phyloP scores from a whole-genome alignment of 2,329 filamentous ascomycete genomes.

The Xylaria sp. region DNA sequence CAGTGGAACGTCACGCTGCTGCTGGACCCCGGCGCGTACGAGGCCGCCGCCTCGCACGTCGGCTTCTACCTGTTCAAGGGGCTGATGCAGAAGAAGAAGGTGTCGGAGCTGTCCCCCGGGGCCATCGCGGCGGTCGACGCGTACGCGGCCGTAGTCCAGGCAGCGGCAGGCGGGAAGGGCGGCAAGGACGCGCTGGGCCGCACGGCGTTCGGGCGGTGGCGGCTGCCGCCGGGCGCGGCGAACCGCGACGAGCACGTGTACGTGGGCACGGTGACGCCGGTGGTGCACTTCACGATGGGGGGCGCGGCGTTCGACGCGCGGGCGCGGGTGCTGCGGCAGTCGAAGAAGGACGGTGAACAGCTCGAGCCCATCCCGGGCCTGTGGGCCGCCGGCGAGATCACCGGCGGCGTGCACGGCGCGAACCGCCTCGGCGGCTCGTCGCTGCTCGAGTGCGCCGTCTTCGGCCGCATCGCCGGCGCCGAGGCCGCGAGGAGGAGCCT shows the following conservation, averaged over 20 bases:
- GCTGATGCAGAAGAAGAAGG: slow-evolving; percentile 57
- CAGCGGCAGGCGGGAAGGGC: slow-evolving; percentile 38
- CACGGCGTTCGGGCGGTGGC: slow-evolving; percentile 58
- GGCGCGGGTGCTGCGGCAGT: slow-evolving; percentile 52
- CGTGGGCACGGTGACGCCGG: slow-evolving; percentile 62
- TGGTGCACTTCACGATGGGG: slow-evolving; percentile 70
- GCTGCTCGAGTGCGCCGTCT: slow-evolving; percentile 65
- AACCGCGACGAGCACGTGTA: slow-evolving; percentile 57
- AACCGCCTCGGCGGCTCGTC: slow-evolving; percentile 65
- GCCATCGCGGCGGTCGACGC: slow-evolving; percentile 48
- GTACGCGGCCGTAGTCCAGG: slow-evolving; percentile 51
- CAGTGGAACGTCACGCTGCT: slow-evolving; percentile 64
- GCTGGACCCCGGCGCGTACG: slow-evolving; percentile 60
- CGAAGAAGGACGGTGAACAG: slow-evolving; percentile 32
- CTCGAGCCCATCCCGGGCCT: slow-evolving; percentile 54
- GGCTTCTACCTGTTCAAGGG: slow-evolving; percentile 68
- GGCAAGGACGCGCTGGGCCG: slow-evolving; percentile 50
- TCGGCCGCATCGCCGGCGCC: slow-evolving; percentile 60
- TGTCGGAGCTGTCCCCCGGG: slow-evolving; percentile 49
- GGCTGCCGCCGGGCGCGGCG: slow-evolving; percentile 45
- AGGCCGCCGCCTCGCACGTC: slow-evolving; percentile 56
- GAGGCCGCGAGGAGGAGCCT: slow-evolving; percentile 47
- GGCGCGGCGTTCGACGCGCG: slow-evolving; percentile 60
- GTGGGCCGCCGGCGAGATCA: slow-evolving; percentile 67
- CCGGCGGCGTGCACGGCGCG: slow-evolving; percentile 65